Evolutionary conservation across 345 rosid genomes (phyloP), one percentile per base, ranked within the genome.

Genomic region (Syzygium grande): DNA sequence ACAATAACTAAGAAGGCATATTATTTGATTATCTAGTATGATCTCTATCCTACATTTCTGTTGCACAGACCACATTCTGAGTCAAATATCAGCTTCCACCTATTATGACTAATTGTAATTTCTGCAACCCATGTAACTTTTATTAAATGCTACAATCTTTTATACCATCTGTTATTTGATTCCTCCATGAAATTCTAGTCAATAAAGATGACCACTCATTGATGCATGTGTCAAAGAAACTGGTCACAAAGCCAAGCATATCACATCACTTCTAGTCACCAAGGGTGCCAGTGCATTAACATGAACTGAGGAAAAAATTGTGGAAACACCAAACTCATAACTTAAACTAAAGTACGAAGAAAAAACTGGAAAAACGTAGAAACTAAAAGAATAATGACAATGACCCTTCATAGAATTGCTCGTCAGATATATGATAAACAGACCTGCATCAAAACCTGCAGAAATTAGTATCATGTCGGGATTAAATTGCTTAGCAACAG

Each of bases 401-500:
- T 73, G 80, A 73, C 49, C 43, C 79, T 30, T 30, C 46, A 73
- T 34, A 68, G 49, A 73, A 34, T 17, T 73, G 80, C 49, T 73
- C 84, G 51, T 34, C 59, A 87, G 56, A 84, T 29, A 51, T 52
- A 29, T 49, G 54, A 49, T 52, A 19, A 55, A 87, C 87, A 87
- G 85, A 97, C 99, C 99, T 94, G 99, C 98, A 94, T 97, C 98
- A 90, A 96, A 97, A 89, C 99, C 99, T 38, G 99, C 99, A 87
- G 98, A 97, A 52, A 97, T 73, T 27, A 97, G 86, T 63, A 97
- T 93, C 88, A 97, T 89, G 88, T 96, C 96, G 2, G 99, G 99
- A 87, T 90, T 90, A 84, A 95, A 97, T 87, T 95, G 94, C 89
- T 93, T 94, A 10, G 93, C 94, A 90, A 97, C 98, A 84, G 98